Conservation (phyloP, 257 asterid species). For the Nicotiana otophora region DNA sequence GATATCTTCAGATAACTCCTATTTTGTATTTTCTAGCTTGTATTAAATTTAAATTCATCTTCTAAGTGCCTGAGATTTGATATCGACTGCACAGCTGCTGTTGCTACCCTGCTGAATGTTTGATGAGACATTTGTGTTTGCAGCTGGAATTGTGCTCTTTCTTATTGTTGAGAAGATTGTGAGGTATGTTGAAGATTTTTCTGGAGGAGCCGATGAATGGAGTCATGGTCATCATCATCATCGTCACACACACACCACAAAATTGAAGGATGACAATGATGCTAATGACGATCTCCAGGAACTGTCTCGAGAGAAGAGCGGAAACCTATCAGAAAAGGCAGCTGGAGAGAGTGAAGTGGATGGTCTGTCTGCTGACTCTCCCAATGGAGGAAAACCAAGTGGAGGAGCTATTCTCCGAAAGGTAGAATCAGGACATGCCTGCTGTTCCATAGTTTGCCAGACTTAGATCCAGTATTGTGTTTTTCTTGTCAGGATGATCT, state of each 20-base stretch:
- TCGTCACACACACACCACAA: conserved; percentile 45
- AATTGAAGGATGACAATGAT: conserved; percentile 44
- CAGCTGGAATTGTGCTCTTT: conserved; percentile 90
- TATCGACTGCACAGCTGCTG: not conserved
- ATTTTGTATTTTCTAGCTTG: not conserved
- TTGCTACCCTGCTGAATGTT: conserved; percentile 2
- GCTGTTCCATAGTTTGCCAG: not conserved
- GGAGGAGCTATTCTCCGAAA: conserved; percentile 46
- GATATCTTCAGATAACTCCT: conserved; percentile 7
- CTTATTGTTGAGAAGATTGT: conserved; percentile 91
- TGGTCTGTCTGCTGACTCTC: conserved; percentile 26
- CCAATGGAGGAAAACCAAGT: conserved; percentile 26
- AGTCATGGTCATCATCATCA: conserved; percentile 69
- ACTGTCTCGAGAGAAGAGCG: conserved; percentile 31
- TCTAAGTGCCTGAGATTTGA: not conserved
- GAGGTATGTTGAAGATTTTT: conserved; percentile 79
- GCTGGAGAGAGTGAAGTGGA: conserved; percentile 31
- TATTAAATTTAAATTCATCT: not conserved
- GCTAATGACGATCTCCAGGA: conserved; percentile 37
- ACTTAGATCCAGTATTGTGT: not conserved
- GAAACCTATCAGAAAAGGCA: conserved; percentile 20
- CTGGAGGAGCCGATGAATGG: conserved; percentile 54
- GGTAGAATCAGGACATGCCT: conserved; percentile 35
- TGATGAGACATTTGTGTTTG: conserved; percentile 28
- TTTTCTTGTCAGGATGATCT: not conserved